Evolutionary conservation across 305 asterid genomes (phyloP).

Genomic region (Stenogyne calaminthoides): DNA sequence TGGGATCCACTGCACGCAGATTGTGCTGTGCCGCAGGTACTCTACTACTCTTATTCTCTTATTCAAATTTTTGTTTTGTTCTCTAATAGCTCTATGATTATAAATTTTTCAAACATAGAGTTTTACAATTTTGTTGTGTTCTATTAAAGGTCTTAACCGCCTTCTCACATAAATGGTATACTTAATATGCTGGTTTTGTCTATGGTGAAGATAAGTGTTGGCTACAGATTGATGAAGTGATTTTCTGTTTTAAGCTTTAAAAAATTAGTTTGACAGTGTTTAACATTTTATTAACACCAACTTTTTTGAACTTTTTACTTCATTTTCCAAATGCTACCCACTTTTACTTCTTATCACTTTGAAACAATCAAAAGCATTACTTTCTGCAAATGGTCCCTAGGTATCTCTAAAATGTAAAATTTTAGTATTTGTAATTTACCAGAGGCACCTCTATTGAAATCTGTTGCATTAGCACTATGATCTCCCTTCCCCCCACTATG

Average conservation of each 20-base stretch:
- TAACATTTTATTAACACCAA: background rate
- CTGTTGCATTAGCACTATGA: too few relatives aligned
- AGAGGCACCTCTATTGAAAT: too few relatives aligned
- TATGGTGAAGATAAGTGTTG: background rate
- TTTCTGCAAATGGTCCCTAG: background rate
- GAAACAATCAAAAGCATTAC: background rate
- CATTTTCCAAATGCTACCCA: too few relatives aligned
- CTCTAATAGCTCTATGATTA: background rate
- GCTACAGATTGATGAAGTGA: background rate
- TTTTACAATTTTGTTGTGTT: background rate
- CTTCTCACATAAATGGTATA: background rate
- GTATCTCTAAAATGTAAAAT: too few relatives aligned
- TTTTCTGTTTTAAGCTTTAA: background rate
- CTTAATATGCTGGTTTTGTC: background rate
- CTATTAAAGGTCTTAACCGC: background rate
- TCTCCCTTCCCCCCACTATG: too few relatives aligned
- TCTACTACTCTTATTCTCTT: conserved; percentile 4
- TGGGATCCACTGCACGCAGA: conserved; percentile 95
- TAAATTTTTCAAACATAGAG: too few relatives aligned
- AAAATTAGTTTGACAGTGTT: background rate
- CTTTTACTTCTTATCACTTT: background rate
- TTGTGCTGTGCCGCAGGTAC: conserved; percentile 92
- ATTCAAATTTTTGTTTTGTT: conserved; percentile 4
- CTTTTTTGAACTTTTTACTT: too few relatives aligned
- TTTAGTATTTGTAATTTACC: too few relatives aligned